A percentile compares a stretch with the other conserved stretches of the same genome.
Evolutionary conservation across 495 filamentous ascomycete species (phyloP).

Genomic region (Aspergillus steynii): DNA sequence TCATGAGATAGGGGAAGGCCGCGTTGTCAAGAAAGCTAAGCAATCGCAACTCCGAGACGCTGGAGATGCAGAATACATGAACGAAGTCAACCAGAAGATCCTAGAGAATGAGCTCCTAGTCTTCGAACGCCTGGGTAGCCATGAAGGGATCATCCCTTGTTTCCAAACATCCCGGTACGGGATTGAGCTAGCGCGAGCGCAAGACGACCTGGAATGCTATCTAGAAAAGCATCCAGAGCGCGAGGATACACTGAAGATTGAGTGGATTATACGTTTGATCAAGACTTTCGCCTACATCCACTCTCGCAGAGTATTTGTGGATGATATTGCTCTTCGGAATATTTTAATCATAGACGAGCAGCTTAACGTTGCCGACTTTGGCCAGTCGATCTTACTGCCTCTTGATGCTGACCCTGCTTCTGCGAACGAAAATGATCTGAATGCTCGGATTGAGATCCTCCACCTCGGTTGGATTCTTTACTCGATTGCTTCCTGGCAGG

Average conservation of each 20-base stretch:
- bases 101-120: constrained; percentile 18
- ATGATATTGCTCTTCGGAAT: constrained; percentile 23
- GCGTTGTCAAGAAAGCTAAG: constrained; percentile 21
- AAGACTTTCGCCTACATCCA: constrained; percentile 15
- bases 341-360: constrained; percentile 17
- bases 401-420: constrained; percentile 18
- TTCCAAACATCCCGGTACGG: constrained; percentile 20
- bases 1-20: constrained; percentile 10
- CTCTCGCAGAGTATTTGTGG: constrained; percentile 19
- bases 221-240: constrained; percentile 12
- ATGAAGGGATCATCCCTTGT: constrained; percentile 19
- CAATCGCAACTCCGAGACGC: constrained; percentile 8
- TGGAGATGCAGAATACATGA: constrained; percentile 18
- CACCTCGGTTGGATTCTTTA: constrained; percentile 25
- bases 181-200: constrained; percentile 22
- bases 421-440: constrained; percentile 16
- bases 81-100: constrained; percentile 16
- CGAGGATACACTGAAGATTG: constrained; percentile 10
- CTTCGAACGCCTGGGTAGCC: constrained; percentile 17
- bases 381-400: constrained; percentile 19
- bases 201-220: constrained; percentile 21
- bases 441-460: constrained; percentile 22
- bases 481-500: constrained; percentile 20
- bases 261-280: constrained; percentile 17
- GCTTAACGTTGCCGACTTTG: constrained; percentile 18